phyloP scores from a whole-genome alignment of 78 protist species.

The Dictyostelium capitatum region DNA sequence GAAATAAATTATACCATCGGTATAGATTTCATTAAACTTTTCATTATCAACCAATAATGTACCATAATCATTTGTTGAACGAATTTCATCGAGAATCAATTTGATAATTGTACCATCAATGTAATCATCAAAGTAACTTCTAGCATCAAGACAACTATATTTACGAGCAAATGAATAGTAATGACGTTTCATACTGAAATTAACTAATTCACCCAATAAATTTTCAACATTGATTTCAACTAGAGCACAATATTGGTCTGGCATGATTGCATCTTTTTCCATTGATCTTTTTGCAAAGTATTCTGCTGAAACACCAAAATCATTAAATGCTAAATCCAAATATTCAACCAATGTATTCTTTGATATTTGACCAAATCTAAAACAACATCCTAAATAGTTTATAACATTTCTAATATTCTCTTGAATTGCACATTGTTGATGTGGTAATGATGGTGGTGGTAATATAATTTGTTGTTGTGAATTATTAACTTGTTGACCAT shows the following conservation, averaged over 20 bases:
- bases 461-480: background rate
- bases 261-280: conserved; percentile 8
- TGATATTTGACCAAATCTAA: background rate
- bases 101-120: conserved; percentile 3
- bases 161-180: background rate
- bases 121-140: conserved; percentile 16
- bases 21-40: conserved; percentile 3
- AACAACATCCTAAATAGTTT: conserved; percentile 11
- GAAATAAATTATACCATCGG: background rate
- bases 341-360: background rate
- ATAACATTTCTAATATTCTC: conserved; percentile 4
- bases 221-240: background rate
- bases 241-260: background rate
- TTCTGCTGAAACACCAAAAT: background rate
- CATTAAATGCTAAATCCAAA: conserved; percentile 5
- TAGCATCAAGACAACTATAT: background rate
- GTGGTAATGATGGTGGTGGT: conserved; percentile 17
- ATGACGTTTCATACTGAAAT: background rate
- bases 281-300: background rate
- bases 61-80: background rate
- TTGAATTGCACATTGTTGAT: conserved; percentile 15
- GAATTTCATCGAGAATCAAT: background rate
- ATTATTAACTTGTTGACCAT: background rate
- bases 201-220: background rate
- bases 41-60: background rate